A percentile compares a stretch with the other conserved stretches of the same genome.
Conservation (phyloP, 441 rosid genomes). For the Omphalea diandra region DNA sequence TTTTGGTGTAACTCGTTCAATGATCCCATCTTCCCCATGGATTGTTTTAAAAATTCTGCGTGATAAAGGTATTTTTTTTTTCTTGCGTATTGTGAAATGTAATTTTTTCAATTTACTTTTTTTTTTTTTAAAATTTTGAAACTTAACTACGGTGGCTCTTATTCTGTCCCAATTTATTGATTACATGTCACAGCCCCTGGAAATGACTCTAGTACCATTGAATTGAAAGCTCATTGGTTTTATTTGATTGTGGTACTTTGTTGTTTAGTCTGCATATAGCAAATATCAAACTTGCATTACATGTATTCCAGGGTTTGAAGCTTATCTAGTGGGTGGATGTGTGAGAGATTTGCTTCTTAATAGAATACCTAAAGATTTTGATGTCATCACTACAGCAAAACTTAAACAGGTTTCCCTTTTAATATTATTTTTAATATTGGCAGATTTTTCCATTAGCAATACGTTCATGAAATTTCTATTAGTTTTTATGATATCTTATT, state of each 20-base stretch:
- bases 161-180: too few relatives aligned
- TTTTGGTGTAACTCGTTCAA: conserved; percentile 43
- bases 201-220: too few relatives aligned
- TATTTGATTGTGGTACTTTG: neutral
- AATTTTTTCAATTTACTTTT: too few relatives aligned
- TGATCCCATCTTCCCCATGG: conserved; percentile 59
- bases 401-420: conserved; percentile 89
- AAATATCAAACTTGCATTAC: too few relatives aligned
- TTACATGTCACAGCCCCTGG: too few relatives aligned
- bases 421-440: conserved; percentile 1
- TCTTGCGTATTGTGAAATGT: neutral
- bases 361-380: conserved; percentile 86
- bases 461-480: conserved; percentile 15
- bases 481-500: conserved; percentile 20
- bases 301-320: conserved; percentile 58
- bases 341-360: conserved; percentile 87
- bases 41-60: conserved; percentile 55
- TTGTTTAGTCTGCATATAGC: neutral
- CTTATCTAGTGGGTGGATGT: conserved; percentile 95
- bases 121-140: too few relatives aligned
- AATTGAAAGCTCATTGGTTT: too few relatives aligned
- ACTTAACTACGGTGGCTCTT: too few relatives aligned
- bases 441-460: neutral
- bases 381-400: conserved; percentile 85
- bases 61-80: conserved; percentile 38